Base-by-base conservation (phyloP, 805 yeast genomes). In the Pichia cephalocereana region DNA sequence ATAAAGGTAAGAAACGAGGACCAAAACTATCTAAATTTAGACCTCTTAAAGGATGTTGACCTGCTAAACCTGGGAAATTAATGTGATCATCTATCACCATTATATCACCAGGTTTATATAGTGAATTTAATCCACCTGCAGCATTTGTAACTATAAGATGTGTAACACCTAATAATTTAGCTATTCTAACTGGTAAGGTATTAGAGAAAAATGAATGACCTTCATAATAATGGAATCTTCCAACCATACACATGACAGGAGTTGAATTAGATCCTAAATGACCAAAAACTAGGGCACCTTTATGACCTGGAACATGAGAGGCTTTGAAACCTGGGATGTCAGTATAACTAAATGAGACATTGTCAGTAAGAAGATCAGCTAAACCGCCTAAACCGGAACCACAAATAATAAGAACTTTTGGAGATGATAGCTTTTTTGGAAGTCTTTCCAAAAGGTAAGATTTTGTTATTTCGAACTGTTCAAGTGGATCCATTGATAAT, bases 341-440 rank as follows among this genome's bases (percentile, higher is more conserved):
- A 8, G 63, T 55, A 61, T 88, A 91, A 1, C 82, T 68, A 28
- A 91, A 72, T 44, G 71, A 76, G 19, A 79, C 65, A 11, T 46
- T 46, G 6, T 68, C 61, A 19, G 63, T 61, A 41, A 83, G 60
- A 26, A 73, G 66, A 44, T 76, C 71, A 2, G 90, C 83, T 44
- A 91, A 82, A 0, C 95, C 95, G 12, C 96, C 95, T 17, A 91
- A 71, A 0, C 99, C 99, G 6, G 96, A 86, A 8, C 99, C 99
- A 67, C 97, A 90, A 46, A 91, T 86, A 54, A 91, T 83, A 49
- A 89, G 76, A 0, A 79, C 81, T 51, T 78, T 69, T 2, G 96
- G 96, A 12, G 49, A 45, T 23, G 41, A 46, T 11, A 59, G 38
- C 11, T 38, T 46, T 34, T 40, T 30, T 10, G 32, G 14, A 10